phyloP scores from a whole-genome alignment of 192 early-diverging fungal species.

The Dispira simplex region DNA sequence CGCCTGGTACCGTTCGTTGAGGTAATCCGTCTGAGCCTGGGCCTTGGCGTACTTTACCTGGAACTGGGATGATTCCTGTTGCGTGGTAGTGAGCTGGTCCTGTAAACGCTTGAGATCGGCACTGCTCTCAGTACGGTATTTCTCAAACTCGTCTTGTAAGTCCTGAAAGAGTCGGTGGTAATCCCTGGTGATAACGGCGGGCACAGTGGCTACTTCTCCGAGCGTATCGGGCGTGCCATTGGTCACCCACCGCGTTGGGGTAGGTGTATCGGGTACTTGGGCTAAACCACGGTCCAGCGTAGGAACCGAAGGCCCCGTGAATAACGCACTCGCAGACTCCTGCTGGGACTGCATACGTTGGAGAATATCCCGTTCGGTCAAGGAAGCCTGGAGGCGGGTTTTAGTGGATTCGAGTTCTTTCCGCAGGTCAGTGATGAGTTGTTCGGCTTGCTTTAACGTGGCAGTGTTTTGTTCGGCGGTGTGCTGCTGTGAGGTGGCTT shows the following conservation, averaged over 20 bases:
- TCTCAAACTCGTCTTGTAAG: slow-evolving; percentile 46
- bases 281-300: slow-evolving; percentile 8
- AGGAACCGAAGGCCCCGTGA: slow-evolving; percentile 12
- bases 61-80: slow-evolving; percentile 38
- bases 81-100: slow-evolving; percentile 28
- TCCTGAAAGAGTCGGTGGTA: slow-evolving; percentile 27
- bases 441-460: slow-evolving; percentile 32
- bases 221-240: not conserved
- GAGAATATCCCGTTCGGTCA: slow-evolving; percentile 42
- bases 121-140: slow-evolving; percentile 44
- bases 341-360: slow-evolving; percentile 18
- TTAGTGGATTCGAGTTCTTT: slow-evolving; percentile 35
- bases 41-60: slow-evolving; percentile 43
- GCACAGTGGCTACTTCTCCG: not conserved
- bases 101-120: slow-evolving; percentile 38
- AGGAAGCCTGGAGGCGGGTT: slow-evolving; percentile 28
- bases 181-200: slow-evolving; percentile 10
- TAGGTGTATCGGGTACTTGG: not conserved
- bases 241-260: not conserved
- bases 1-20: slow-evolving; percentile 45
- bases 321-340: slow-evolving; percentile 4
- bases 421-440: slow-evolving; percentile 35
- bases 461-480: slow-evolving; percentile 25
- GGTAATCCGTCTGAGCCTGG: slow-evolving; percentile 38
- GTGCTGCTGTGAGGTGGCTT: slow-evolving; percentile 17